Evolutionary conservation across 305 asterid species (phyloP), one percentile per base, ranked within the genome.

Genomic region (Fraxinus velutina): DNA sequence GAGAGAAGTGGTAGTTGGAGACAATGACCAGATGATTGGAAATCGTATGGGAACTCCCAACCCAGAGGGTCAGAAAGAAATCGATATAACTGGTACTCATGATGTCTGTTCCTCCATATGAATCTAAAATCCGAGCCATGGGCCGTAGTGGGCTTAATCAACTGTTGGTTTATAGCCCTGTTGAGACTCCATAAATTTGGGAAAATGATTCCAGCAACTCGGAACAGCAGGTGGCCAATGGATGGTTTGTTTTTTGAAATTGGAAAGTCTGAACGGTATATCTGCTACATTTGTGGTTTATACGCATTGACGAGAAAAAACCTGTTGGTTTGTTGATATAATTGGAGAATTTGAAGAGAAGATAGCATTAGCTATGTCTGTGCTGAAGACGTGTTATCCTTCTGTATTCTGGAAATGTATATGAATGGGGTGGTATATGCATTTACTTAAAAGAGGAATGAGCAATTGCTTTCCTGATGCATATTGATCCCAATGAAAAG

Each of bases 11-110:
- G 83, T 74, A 71, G 78, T 60, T 86, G 97, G 85, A 84, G 90
- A 77, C 84, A 85, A 1, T 88, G 97, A 93, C 88, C 84, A 77
- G 93, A 91, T 75, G 85, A 75, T 37, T 84, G 90, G 88, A 89
- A 86, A 84, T 81, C 94, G 50, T 84, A 87, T 62, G 91, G 88
- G 84, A 87, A 83, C 86, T 74, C 89, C 34, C 86, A 83, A 47
- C 77, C 85, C 29, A 84, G 89, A 82, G 91, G 90, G 74, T 68
- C 92, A 2, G 92, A 90, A 37, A 85, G 90, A 82, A 86, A 82
- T 78, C 85, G 80, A 72, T 83, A 86, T 77, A 83, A 87, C 84
- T 86, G 92, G 91, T 87, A 88, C 52, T 78, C 85, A 1, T 84
- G 88, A 86, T 24, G 77, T 27, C 71, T 37, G 10, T 64, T 79